Conservation (phyloP, 257 asterid species). For the Solanum gandarillasii region DNA sequence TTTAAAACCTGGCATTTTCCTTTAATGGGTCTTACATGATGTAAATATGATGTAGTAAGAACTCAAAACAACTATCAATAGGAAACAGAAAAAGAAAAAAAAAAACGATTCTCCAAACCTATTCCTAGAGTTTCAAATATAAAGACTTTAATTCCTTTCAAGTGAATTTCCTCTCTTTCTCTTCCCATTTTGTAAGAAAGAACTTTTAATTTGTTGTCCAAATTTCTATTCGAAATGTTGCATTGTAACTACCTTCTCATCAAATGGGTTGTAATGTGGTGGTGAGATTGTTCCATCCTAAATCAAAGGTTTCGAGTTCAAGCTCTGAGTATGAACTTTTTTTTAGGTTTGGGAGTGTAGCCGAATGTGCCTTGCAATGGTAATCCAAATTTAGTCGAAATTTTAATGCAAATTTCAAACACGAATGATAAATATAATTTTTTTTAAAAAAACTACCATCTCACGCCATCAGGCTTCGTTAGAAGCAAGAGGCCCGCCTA, state of each 20-base stretch:
- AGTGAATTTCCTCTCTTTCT: neutral
- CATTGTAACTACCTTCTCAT: neutral
- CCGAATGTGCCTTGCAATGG: accelerated
- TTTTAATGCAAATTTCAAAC: neutral
- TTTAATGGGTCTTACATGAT: accelerated
- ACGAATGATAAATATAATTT: too few species aligned
- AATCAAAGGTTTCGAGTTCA: too few species aligned
- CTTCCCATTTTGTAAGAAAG: neutral
- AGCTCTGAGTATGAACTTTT: too few species aligned
- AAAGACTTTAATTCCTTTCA: neutral
- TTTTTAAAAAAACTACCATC: neutral
- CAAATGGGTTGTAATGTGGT: too few species aligned
- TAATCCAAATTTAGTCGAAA: too few species aligned
- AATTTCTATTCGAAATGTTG: neutral
- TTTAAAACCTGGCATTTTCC: too few species aligned
- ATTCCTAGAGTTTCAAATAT: neutral
- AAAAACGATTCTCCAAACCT: neutral
- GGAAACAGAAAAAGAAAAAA: neutral
- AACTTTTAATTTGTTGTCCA: neutral
- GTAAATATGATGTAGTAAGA: neutral
- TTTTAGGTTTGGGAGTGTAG: too few species aligned
- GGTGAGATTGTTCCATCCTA: accelerated
- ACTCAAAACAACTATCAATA: neutral
- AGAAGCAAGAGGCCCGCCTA: neutral
- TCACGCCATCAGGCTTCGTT: neutral